These are phyloP conservation scores for Trypanosoma lewisi DNA, from an alignment of 208 protist species.

Conservation along the genomic window DNA sequence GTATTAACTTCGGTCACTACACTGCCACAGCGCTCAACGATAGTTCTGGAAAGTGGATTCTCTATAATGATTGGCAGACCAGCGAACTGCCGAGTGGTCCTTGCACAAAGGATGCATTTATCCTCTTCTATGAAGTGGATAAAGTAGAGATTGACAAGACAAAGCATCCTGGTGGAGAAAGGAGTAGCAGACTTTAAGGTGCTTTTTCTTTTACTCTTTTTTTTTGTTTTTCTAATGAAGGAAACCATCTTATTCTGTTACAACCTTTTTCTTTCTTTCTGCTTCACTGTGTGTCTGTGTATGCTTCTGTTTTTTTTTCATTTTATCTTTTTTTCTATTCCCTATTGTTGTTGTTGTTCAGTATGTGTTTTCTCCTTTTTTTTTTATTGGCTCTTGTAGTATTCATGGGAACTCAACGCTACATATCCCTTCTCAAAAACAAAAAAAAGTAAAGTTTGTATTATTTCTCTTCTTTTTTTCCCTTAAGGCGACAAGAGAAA, in stretches of 20 bases:
- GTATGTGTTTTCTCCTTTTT: not conserved
- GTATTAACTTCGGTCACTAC: constrained; percentile 82
- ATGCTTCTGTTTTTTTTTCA: not conserved
- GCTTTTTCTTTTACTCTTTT: constrained; percentile 2
- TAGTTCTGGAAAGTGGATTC: constrained; percentile 51
- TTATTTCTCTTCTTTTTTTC: no score
- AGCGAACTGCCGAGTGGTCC: constrained; percentile 28
- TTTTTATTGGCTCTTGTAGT: not conserved
- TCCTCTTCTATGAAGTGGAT: constrained; percentile 72
- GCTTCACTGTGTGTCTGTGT: not conserved
- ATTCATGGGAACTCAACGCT: not conserved
- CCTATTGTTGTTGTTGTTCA: not conserved
- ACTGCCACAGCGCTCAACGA: constrained; percentile 63
- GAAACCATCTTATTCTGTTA: no score
- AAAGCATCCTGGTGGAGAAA: not conserved
- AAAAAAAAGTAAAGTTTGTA: not conserved
- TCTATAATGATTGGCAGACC: constrained; percentile 70
- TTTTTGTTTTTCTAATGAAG: constrained; percentile 17
- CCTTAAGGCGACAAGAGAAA: no score
- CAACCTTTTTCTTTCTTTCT: no score
- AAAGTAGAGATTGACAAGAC: not conserved
- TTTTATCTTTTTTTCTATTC: no score
- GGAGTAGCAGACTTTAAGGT: constrained; percentile 1
- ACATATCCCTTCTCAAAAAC: constrained; percentile 1
- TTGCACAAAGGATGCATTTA: constrained; percentile 50